A percentile compares a stretch with the other conserved stretches of the same genome.
Conservation (phyloP, 352 stramenopile species). For the Globisporangium paddicum region DNA sequence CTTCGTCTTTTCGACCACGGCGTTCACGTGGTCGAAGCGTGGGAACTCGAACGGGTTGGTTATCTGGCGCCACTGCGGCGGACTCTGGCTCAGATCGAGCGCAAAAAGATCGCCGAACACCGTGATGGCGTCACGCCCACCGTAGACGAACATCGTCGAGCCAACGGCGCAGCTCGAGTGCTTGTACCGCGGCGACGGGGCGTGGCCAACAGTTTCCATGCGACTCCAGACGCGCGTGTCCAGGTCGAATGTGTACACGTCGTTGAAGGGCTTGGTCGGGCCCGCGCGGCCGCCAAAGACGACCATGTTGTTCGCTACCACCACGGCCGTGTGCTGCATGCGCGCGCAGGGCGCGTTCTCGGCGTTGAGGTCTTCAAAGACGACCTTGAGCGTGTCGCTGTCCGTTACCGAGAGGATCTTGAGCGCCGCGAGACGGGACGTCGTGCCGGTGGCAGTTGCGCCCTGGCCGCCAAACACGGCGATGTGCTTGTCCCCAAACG, state of each 20-base stretch:
- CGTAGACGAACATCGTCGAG: constrained; percentile 63
- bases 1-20: constrained; percentile 38
- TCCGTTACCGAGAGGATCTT: constrained; percentile 22
- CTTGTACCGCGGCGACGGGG: constrained; percentile 65
- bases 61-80: constrained; percentile 44
- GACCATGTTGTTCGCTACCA: constrained; percentile 53
- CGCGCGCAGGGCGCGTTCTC: constrained; percentile 31
- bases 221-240: constrained; percentile 38
- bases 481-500: constrained; percentile 27
- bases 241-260: constrained; percentile 57
- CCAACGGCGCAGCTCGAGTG: constrained; percentile 61
- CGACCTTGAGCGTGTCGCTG: constrained; percentile 25
- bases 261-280: constrained; percentile 60
- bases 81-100: constrained; percentile 38
- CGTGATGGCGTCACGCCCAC: constrained; percentile 56
- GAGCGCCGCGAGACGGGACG: constrained; percentile 53
- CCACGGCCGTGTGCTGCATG: constrained; percentile 74
- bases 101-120: constrained; percentile 73
- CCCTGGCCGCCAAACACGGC: constrained; percentile 74
- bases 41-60: constrained; percentile 16
- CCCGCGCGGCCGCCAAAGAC: constrained; percentile 78
- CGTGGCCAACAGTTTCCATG: constrained; percentile 21
- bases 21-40: constrained; percentile 62
- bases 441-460: constrained; percentile 43
- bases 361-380: constrained; percentile 14